A percentile compares a stretch with the other conserved stretches of the same genome.
Conservation (phyloP, 106 monocot genomes). For the Iris macrosiphon region DNA sequence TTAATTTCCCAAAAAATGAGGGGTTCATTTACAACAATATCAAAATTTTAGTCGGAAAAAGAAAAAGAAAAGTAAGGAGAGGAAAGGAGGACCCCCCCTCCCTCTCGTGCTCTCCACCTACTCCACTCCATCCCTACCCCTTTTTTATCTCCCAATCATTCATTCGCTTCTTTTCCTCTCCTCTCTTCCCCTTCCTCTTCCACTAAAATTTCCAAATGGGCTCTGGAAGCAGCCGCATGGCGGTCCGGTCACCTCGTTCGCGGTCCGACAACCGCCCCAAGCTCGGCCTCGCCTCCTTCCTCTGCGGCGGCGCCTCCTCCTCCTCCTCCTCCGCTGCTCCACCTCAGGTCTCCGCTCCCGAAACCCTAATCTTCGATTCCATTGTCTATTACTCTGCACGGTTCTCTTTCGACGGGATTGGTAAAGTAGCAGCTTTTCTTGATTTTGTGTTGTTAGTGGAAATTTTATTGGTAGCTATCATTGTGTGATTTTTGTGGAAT, state of each 20-base stretch:
- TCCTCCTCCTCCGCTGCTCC: constrained; percentile 1
- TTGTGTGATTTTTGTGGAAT: neutral
- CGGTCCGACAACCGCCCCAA: constrained; percentile 20
- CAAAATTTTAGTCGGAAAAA: no score
- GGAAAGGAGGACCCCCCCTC: no score
- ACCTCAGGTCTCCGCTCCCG: neutral
- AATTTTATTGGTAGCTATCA: neutral
- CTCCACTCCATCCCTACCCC: neutral
- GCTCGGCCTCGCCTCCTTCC: constrained; percentile 28
- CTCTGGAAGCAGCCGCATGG: constrained; percentile 36
- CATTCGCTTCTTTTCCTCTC: neutral
- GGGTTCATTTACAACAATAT: no score
- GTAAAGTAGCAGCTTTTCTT: neutral
- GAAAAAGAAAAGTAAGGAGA: no score
- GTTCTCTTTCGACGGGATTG: neutral
- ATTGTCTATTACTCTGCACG: neutral
- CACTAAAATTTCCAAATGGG: constrained; percentile 38
- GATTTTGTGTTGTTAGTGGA: neutral
- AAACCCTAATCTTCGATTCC: neutral
- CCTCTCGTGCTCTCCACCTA: neutral
- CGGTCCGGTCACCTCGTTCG: constrained; percentile 7
- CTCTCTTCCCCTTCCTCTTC: constrained; percentile 2
- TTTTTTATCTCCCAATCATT: no score
- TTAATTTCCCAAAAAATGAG: no score
- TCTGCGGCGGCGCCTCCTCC: constrained; percentile 50